Conservation (phyloP, 805 yeast genomes). For the Teunomyces cretensis region DNA sequence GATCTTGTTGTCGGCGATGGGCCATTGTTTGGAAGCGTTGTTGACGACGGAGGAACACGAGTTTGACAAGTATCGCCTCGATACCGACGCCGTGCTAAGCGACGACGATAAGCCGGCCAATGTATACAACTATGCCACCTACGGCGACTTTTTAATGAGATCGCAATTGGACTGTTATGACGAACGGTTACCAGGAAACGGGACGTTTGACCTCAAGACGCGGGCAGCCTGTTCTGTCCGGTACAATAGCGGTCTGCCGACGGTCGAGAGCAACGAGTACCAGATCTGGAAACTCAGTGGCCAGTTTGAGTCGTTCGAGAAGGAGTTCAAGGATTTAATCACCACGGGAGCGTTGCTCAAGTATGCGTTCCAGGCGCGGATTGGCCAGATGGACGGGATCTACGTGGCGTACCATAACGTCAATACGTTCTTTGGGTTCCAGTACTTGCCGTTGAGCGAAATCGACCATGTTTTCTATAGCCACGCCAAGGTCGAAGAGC, state of each 20-base stretch:
- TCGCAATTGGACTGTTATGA: constrained; percentile 90
- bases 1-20: constrained; percentile 67
- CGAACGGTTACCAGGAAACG: constrained; percentile 77
- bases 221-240: constrained; percentile 88
- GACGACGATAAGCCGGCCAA: constrained; percentile 20
- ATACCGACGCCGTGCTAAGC: neutral
- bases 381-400: constrained; percentile 97
- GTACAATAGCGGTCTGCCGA: constrained; percentile 66
- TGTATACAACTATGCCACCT: constrained; percentile 68
- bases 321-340: constrained; percentile 75
- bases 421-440: constrained; percentile 80
- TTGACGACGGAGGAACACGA: constrained; percentile 60
- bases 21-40: constrained; percentile 75
- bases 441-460: constrained; percentile 73
- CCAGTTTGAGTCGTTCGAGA: constrained; percentile 71
- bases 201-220: constrained; percentile 89
- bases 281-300: constrained; percentile 65
- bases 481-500: constrained; percentile 13
- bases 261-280: constrained; percentile 59
- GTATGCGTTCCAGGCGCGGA: constrained; percentile 86
- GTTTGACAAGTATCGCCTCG: constrained; percentile 38
- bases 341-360: constrained; percentile 73
- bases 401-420: constrained; percentile 90
- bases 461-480: constrained; percentile 53
- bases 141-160: constrained; percentile 72